Base-by-base conservation (phyloP, 129 eudicot species). In the Flaveria linearis region DNA sequence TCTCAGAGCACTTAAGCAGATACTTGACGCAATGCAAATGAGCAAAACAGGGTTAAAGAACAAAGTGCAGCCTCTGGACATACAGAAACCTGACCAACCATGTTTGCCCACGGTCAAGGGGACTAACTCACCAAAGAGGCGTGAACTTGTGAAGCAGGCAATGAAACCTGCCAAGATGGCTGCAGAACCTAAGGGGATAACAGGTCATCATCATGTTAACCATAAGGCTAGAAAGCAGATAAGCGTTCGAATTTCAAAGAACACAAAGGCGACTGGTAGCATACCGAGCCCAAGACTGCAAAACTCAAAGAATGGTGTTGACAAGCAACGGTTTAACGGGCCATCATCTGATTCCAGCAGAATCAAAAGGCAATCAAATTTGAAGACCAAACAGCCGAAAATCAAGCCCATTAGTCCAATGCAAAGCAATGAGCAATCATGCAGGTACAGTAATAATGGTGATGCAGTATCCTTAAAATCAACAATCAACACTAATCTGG, bases 1-100 rank as follows among this genome's bases (percentile, higher is more conserved):
- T 85, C 96, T 89, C 74, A 87, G 97, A 78, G 99, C 96, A 71
- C 96, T 94, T 15, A 94, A 94, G 78, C 99, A 94, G 82, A 89
- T 94, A 76, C 97, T 91, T 57, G 97, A 94, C 70, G 88, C 94
- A 77, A 89, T 94, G 86, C 85, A 90, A 63, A 86, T 73, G 75
- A 85, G 82, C 66, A 88, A 83, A 80, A 80, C 52, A 69, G 81
- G 62, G 63, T 26, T 73, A 33, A 87, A 85, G 49, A 75, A 71
- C 43, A 75, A 73, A 70, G 85, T 77, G 52, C 75, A 71, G 63
- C 33, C 73, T 55, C 55, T 76, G 33, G 58, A 86, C 17, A 74
- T n/a, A 63, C 45, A 70, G 67, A 56, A 64, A 47, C 16, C 46
- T 12, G 68, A 41, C 69, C 81, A 56, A 46, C 80, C 76, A 14